Percentiles rank a stretch among this genome's conserved stretches.
Conservation (phyloP, 805 yeast genomes). For the Suhomyces vadensis region DNA sequence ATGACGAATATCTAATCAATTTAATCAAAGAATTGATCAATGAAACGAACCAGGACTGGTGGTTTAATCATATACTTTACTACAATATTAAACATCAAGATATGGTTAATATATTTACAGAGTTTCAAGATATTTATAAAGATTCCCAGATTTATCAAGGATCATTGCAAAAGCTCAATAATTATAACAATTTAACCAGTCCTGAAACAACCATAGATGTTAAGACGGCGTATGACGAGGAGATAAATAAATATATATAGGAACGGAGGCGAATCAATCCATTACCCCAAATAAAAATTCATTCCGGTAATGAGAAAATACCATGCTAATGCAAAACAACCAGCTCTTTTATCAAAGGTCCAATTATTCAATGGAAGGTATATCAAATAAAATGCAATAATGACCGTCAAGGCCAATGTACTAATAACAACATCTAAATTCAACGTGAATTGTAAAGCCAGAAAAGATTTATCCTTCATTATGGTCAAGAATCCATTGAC, state of each 20-base stretch:
- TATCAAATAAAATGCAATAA: constrained; percentile 23
- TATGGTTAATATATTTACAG: constrained; percentile 24
- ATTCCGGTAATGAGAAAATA: constrained; percentile 20
- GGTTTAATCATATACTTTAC: constrained; percentile 34
- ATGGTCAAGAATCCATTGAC: constrained; percentile 34
- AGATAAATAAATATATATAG: constrained; percentile 6
- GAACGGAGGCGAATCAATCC: not conserved
- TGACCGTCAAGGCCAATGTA: constrained; percentile 25
- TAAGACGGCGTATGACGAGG: constrained; percentile 9
- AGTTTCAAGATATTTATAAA: constrained; percentile 17
- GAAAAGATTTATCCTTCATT: constrained; percentile 2
- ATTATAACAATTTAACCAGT: not conserved
- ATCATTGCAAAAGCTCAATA: constrained; percentile 10
- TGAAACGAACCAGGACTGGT: constrained; percentile 34
- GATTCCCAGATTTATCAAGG: constrained; percentile 10
- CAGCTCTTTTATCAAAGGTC: constrained; percentile 33
- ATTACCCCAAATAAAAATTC: constrained; percentile 15
- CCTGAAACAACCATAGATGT: not conserved
- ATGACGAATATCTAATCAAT: constrained; percentile 25
- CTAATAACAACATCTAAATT: constrained; percentile 25
- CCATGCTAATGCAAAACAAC: constrained; percentile 25
- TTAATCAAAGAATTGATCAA: constrained; percentile 31
- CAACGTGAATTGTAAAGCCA: constrained; percentile 21
- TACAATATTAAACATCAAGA: constrained; percentile 22
- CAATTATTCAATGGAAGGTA: constrained; percentile 35